phyloP scores from a whole-genome alignment of 495 filamentous ascomycete genomes.

The Daldinia childiae region DNA sequence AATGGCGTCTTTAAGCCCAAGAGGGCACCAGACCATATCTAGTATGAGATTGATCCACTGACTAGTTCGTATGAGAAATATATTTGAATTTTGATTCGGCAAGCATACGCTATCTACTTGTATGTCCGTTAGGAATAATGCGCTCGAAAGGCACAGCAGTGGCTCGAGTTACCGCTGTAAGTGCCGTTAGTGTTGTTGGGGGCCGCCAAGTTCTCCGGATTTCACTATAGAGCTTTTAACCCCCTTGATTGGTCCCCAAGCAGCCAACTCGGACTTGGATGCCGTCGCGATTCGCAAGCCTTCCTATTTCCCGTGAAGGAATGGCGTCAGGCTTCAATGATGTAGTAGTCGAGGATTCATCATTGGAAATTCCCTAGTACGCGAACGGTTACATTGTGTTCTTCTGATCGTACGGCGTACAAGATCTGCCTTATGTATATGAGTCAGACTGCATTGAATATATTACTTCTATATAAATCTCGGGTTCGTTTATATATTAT shows the following conservation, averaged over 20 bases:
- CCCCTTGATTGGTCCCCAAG: background rate
- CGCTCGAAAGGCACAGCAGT: background rate
- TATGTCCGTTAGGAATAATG: background rate
- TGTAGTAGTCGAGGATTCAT: background rate
- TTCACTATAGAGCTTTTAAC: background rate
- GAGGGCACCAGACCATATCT: background rate
- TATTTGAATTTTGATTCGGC: background rate
- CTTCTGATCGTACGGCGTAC: background rate
- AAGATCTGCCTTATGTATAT: background rate
- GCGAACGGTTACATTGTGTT: background rate
- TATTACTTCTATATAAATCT: background rate
- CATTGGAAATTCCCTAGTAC: background rate
- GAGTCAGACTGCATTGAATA: background rate
- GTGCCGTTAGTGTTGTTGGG: background rate
- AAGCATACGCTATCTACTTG: background rate
- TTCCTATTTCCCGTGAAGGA: background rate
- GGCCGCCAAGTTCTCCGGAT: background rate
- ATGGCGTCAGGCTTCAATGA: background rate
- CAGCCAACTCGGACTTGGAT: too few species aligned
- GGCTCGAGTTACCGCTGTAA: background rate
- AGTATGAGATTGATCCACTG: background rate
- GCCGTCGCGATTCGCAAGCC: background rate
- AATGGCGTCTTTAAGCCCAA: background rate
- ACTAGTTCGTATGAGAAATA: too few species aligned
- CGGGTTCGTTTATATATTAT: background rate